These are phyloP conservation scores for Aspergillus bombycis DNA, from an alignment of 2,329 filamentous ascomycete genomes.

Conservation along the genomic window DNA sequence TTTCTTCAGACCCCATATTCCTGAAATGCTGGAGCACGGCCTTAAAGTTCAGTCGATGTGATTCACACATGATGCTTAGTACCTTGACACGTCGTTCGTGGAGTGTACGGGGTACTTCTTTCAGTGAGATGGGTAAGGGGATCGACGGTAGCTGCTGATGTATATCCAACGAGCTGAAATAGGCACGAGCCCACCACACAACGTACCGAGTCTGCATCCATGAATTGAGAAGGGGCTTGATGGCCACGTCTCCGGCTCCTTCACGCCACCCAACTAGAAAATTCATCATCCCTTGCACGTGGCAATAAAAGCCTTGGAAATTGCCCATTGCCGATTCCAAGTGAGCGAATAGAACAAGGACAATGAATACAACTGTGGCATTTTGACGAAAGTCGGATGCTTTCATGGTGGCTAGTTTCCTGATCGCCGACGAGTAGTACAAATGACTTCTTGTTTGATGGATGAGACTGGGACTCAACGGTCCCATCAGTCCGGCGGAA, in stretches of 20 bases:
- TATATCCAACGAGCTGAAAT: slow-evolving; percentile 27
- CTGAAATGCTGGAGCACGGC: too few species aligned
- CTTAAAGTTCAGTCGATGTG: slow-evolving; percentile 23
- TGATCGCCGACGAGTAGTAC: slow-evolving; percentile 29
- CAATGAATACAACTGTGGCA: slow-evolving; percentile 9
- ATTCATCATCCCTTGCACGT: slow-evolving; percentile 19
- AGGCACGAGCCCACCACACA: slow-evolving; percentile 31
- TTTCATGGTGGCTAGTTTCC: slow-evolving; percentile 14
- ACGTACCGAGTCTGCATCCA: slow-evolving; percentile 28
- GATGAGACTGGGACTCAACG: slow-evolving; percentile 19
- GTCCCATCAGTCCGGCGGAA: slow-evolving; percentile 2
- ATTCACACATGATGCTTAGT: slow-evolving; percentile 29
- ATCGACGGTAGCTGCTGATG: slow-evolving; percentile 19
- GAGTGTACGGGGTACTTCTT: neutral
- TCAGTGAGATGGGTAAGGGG: slow-evolving; percentile 10
- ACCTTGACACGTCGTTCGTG: slow-evolving; percentile 22
- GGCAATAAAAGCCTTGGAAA: slow-evolving; percentile 26
- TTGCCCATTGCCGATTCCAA: slow-evolving; percentile 29
- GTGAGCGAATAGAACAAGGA: slow-evolving; percentile 25
- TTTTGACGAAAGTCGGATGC: slow-evolving; percentile 12
- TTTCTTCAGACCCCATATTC: too few species aligned
- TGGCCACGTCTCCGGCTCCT: neutral
- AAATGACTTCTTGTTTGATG: slow-evolving; percentile 29
- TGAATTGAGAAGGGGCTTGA: slow-evolving; percentile 20
- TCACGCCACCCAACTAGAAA: neutral